Evolutionary conservation across 2,329 filamentous ascomycete species (phyloP).

Genomic region (Dothistroma septosporum): DNA sequence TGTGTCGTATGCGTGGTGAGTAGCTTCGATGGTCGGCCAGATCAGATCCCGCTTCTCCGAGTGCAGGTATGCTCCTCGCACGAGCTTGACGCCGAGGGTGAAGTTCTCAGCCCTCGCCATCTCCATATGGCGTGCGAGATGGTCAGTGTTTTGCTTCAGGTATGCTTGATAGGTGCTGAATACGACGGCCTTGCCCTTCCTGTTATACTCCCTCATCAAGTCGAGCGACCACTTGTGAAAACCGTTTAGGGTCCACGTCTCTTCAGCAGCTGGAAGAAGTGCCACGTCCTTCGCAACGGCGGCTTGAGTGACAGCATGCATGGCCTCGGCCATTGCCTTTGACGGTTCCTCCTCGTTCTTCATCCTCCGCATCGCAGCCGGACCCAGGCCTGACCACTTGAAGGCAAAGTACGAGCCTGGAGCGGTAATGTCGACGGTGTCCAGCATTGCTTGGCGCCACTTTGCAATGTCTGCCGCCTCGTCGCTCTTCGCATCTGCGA

Average conservation of each 20-base stretch:
- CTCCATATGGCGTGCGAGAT: constrained; percentile 45
- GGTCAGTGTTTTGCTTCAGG: constrained; percentile 46
- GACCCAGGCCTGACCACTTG: constrained; percentile 77
- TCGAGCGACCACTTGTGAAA: constrained; percentile 56
- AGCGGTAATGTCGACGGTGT: constrained; percentile 59
- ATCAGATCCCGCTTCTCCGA: constrained; percentile 50
- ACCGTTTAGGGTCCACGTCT: constrained; percentile 70
- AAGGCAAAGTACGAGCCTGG: constrained; percentile 54
- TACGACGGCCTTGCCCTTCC: constrained; percentile 59
- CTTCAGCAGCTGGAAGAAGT: constrained; percentile 82
- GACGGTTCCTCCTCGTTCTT: constrained; percentile 60
- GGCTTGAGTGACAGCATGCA: constrained; percentile 69
- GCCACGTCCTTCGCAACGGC: constrained; percentile 65
- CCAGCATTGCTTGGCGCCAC: constrained; percentile 71
- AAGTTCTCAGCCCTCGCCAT: constrained; percentile 46
- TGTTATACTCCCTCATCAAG: constrained; percentile 33
- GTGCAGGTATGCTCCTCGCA: constrained; percentile 54
- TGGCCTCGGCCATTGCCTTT: constrained; percentile 61
- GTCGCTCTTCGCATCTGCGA: constrained; percentile 52
- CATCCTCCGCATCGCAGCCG: constrained; percentile 64
- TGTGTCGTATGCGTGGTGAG: constrained; percentile 63
- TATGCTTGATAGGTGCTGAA: constrained; percentile 64
- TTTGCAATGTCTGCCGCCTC: constrained; percentile 59
- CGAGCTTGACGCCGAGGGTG: constrained; percentile 55
- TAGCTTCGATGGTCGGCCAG: constrained; percentile 51